phyloP scores from a whole-genome alignment of 2,329 filamentous ascomycete species.

The Fusarium drepaniforme region DNA sequence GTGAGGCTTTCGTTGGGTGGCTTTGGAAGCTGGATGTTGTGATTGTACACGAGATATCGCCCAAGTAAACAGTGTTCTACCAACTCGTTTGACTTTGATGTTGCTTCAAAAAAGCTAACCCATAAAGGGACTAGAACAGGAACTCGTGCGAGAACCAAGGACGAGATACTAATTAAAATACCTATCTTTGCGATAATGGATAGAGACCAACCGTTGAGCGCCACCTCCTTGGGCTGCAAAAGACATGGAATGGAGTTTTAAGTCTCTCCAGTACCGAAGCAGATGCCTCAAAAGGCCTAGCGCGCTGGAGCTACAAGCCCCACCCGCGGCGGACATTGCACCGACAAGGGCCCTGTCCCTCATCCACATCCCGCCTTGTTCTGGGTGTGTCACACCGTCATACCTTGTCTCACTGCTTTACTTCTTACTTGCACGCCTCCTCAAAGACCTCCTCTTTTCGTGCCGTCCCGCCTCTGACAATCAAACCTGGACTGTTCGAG shows the following conservation, averaged over 20 bases:
- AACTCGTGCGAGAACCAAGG: not conserved
- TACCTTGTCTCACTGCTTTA: conserved; percentile 22
- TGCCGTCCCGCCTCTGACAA: conserved; percentile 2
- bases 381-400: conserved; percentile 36
- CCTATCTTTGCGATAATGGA: not conserved
- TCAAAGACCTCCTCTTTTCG: conserved; percentile 12
- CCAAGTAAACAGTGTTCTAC: not conserved
- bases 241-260: conserved; percentile 10
- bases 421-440: conserved; percentile 29
- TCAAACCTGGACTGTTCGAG: not conserved
- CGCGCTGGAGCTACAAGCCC: not conserved
- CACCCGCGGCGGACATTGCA: conserved; percentile 22
- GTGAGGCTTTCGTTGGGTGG: conserved; percentile 2
- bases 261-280: conserved; percentile 21
- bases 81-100: not conserved
- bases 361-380: conserved; percentile 9
- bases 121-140: not conserved
- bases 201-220: not conserved
- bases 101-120: not conserved
- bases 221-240: conserved; percentile 17
- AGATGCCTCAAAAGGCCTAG: conserved; percentile 33
- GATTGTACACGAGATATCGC: not conserved
- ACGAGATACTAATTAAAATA: not conserved
- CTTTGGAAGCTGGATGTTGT: not conserved
- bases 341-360: conserved; percentile 16